Percentiles rank a stretch among this genome's conserved stretches.
Conservation (phyloP, 768 basidiomycete species). For the Termitomyces sp. region DNA sequence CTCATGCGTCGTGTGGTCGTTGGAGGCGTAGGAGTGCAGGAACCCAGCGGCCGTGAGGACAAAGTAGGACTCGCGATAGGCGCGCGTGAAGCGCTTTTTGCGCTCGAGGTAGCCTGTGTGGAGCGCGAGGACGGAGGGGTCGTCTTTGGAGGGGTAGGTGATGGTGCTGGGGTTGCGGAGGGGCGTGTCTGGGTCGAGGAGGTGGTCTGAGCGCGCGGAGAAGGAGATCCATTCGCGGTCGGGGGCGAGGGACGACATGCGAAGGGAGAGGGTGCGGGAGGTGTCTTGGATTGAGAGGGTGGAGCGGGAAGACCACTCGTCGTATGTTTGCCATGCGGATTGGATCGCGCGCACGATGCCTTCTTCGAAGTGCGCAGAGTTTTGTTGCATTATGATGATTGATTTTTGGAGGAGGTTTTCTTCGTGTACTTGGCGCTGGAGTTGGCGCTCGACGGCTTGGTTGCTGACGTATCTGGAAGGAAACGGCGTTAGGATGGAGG, state of each 20-base stretch:
- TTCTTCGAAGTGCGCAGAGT: conserved; percentile 94
- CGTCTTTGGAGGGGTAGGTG: conserved; percentile 87
- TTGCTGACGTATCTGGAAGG: conserved; percentile 61
- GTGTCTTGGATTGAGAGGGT: conserved; percentile 69
- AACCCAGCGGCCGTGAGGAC: conserved; percentile 96
- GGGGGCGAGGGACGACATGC: conserved; percentile 78
- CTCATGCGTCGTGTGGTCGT: conserved; percentile 58
- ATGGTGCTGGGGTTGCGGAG: conserved; percentile 76
- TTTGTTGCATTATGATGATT: conserved; percentile 97
- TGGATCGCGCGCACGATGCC: conserved; percentile 94
- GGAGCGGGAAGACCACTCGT: conserved; percentile 91
- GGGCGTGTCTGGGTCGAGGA: conserved; percentile 96
- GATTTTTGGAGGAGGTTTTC: conserved; percentile 98
- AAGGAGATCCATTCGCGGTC: conserved; percentile 97
- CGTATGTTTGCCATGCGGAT: conserved; percentile 96
- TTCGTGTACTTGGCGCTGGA: conserved; percentile 91
- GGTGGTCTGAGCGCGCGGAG: conserved; percentile 88
- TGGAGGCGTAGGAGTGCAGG: conserved; percentile 85
- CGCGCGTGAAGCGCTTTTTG: conserved; percentile 91
- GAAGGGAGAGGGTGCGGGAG: conserved; percentile 64
- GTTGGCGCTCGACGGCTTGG: conserved; percentile 61
- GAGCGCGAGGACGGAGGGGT: conserved; percentile 80
- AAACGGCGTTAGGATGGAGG: not conserved
- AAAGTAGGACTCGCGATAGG: conserved; percentile 84
- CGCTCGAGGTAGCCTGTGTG: conserved; percentile 91